phyloP scores from a whole-genome alignment of 345 rosid species.

The Pseudoturritis turrita region DNA sequence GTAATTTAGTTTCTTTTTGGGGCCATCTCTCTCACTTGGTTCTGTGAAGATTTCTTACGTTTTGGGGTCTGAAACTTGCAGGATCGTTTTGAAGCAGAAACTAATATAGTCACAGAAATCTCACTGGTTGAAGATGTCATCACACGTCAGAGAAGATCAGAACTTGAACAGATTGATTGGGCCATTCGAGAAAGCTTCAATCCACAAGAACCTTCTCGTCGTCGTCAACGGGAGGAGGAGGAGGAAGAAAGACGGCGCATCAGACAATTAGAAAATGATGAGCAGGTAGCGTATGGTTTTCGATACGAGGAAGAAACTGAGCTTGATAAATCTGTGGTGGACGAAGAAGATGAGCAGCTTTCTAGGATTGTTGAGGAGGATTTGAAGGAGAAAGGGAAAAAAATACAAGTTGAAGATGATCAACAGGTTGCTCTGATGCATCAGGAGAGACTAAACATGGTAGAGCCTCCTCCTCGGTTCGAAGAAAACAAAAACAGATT shows the following conservation, averaged over 20 bases:
- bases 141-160: background rate
- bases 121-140: constrained; percentile 6
- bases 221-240: background rate
- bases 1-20: background rate
- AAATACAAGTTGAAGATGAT: constrained; percentile 10
- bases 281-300: background rate
- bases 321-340: background rate
- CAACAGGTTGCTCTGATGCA: constrained; percentile 56
- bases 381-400: constrained; percentile 32
- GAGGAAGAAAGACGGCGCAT: background rate
- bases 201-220: background rate
- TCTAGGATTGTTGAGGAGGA: constrained; percentile 5
- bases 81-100: background rate
- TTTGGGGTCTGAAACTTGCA: constrained; percentile 5
- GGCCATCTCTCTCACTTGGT: background rate
- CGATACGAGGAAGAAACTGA: background rate
- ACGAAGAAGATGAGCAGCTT: constrained; percentile 13
- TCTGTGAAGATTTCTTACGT: background rate
- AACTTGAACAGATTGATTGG: background rate
- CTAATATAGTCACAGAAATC: background rate
- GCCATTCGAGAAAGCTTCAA: background rate
- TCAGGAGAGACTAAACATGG: constrained; percentile 56
- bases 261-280: background rate
- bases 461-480: constrained; percentile 34
- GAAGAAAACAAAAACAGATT: background rate